phyloP scores from a whole-genome alignment of 192 early-diverging fungal genomes.

The Coemansia sp. region DNA sequence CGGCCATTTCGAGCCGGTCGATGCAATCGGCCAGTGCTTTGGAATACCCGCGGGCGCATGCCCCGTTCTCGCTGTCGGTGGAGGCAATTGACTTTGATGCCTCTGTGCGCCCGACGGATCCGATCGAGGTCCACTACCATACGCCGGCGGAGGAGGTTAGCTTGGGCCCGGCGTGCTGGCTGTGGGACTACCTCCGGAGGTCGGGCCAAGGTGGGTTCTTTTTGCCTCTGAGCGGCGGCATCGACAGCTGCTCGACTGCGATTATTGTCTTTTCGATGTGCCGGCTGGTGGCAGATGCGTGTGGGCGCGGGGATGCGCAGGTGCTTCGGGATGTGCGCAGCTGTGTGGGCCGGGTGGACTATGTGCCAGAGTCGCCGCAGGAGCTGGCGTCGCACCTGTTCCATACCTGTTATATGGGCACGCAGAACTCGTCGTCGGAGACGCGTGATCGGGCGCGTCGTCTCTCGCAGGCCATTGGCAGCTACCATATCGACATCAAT shows the following conservation, averaged over 20 bases:
- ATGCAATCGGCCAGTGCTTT: conserved; percentile 67
- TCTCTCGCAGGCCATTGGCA: conserved; percentile 77
- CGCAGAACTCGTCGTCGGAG: conserved; percentile 80
- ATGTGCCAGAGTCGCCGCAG: conserved; percentile 67
- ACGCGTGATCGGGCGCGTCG: conserved; percentile 74
- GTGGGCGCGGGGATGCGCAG: conserved; percentile 51
- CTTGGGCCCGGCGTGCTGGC: conserved; percentile 95
- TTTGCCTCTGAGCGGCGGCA: conserved; percentile 93
- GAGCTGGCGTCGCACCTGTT: conserved; percentile 84
- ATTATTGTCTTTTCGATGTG: conserved; percentile 60
- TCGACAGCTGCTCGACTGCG: conserved; percentile 89
- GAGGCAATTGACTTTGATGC: conserved; percentile 28
- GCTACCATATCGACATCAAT: conserved; percentile 84
- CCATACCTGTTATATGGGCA: conserved; percentile 96
- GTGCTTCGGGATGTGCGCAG: conserved; percentile 70
- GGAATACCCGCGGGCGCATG: conserved; percentile 64
- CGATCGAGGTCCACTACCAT: conserved; percentile 53
- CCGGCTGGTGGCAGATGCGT: conserved; percentile 9
- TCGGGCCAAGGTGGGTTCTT: conserved; percentile 89
- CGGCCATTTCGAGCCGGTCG: conserved; percentile 62
- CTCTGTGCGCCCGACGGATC: conserved; percentile 41
- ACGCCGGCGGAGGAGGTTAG: conserved; percentile 87
- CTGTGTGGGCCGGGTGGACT: conserved; percentile 54
- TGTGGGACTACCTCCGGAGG: conserved; percentile 97
- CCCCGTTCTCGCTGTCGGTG: conserved; percentile 48